Conservation (phyloP, 352 stramenopile species). For the Globisporangium rhizosaccharum region DNA sequence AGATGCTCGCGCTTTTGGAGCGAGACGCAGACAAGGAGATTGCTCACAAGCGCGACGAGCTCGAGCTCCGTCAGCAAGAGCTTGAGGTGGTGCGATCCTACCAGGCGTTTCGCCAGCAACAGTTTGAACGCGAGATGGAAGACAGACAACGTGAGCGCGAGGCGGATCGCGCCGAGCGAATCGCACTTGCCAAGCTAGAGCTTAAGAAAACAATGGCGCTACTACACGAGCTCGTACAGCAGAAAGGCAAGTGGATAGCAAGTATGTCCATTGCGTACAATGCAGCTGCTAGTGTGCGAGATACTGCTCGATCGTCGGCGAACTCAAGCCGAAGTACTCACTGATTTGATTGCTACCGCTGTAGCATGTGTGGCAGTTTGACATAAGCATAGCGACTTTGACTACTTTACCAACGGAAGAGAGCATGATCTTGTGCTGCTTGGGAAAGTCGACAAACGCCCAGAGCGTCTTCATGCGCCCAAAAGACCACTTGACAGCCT, state of each 20-base stretch:
- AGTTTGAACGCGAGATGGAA: not conserved
- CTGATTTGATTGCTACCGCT: not conserved
- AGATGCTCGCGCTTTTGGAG: not conserved
- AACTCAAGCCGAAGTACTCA: not conserved
- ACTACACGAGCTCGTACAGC: not conserved
- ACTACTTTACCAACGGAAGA: not conserved
- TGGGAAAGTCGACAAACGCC: not conserved
- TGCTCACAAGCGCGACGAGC: not conserved
- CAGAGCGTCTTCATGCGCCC: not conserved
- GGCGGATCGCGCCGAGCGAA: not conserved
- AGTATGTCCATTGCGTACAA: too few species aligned
- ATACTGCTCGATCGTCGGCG: not conserved
- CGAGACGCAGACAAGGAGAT: constrained; percentile 1
- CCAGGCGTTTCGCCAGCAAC: not conserved
- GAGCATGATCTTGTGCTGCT: constrained; percentile 1
- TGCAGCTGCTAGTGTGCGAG: not conserved
- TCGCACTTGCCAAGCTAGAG: not conserved
- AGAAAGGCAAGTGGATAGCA: not conserved
- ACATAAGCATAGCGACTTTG: not conserved
- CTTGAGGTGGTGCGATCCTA: not conserved
- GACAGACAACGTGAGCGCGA: not conserved
- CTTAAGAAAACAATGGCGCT: not conserved
- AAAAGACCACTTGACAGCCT: not conserved
- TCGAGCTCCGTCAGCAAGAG: not conserved
- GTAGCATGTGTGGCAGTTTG: not conserved